Evolutionary conservation across 176 grass and related monocot genomes (phyloP), one percentile per base, ranked within the genome.

Genomic region (Aegilops umbellulata): DNA sequence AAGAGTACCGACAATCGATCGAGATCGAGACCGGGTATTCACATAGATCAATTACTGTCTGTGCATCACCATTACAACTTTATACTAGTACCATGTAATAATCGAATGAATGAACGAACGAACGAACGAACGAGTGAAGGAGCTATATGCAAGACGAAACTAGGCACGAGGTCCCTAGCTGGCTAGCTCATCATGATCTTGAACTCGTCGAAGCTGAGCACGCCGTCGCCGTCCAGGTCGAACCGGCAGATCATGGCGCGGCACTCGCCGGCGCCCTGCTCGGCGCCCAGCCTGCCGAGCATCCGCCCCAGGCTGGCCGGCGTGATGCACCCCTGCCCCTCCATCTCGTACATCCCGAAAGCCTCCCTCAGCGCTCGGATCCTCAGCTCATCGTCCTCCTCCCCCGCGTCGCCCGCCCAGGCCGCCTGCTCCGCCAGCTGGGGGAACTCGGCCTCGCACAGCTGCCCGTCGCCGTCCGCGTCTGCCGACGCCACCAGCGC

Each of bases 191-290:
- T 78, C 83, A 78, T 78, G 23, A 55, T 41, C 74, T 57, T 77
- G 83, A 85, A 78, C 83, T 85, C 83, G 10, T 85, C 62, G 44
- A 85, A 85, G 74, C 74, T 85, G n/a, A 78, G 74, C 29, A 85
- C 62, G 1, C 83, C 83, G 13, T 85, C 83, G 1, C 83, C 35
- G 7, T 85, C 38, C 19, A 78, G 62, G 36, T 86, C 84, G 10
- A 79, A 86, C 29, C 84, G 51, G 39, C 25, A 81, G 9, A 81
- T 81, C 61, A 49, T 81, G 25, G 25, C 39, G 17, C 44, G 79
- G 62, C 79, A 74, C 53, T 84, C 53, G 2, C 63, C 19, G 6
- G 64, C 22, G 5, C 30, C 70, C 57, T 5, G 69, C 29, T 65
- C 70, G 24, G 25, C 46, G 1, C 82, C 82, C 17, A 84, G 58